A percentile compares a stretch with the other conserved stretches of the same genome.
phyloP scores from a whole-genome alignment of 1,284 basidiomycete genomes.

The Heterobasidion annosum region DNA sequence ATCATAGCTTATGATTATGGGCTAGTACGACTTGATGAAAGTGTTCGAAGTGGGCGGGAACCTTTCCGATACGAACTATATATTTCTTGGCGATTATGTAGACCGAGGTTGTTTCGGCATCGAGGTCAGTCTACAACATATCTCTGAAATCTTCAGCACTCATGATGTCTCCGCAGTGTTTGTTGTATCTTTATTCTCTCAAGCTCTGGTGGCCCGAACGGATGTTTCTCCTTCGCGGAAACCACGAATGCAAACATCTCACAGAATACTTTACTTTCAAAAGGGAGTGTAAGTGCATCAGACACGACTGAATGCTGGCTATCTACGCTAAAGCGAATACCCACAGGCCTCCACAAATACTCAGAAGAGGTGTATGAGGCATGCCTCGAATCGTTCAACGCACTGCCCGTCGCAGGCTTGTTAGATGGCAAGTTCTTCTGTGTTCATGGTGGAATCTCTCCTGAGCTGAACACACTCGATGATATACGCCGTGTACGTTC shows the following conservation, averaged over 20 bases:
- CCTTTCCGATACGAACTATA: conserved; percentile 81
- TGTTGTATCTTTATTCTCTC: conserved; percentile 83
- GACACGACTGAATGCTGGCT: not conserved
- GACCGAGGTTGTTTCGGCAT: conserved; percentile 96
- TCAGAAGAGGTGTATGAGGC: conserved; percentile 82
- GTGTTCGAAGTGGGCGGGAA: conserved; percentile 94
- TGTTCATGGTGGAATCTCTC: conserved; percentile 94
- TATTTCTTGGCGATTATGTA: conserved; percentile 98
- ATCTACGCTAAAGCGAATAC: not conserved
- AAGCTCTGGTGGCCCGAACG: conserved; percentile 94
- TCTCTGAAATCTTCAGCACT: not conserved
- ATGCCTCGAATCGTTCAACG: conserved; percentile 86
- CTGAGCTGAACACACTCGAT: conserved; percentile 76
- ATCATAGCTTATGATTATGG: conserved; percentile 7
- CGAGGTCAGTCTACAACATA: conserved; percentile 48
- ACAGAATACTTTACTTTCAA: conserved; percentile 98
- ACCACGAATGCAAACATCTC: conserved; percentile 95
- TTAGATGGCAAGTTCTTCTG: conserved; percentile 98
- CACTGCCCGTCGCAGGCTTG: conserved; percentile 85
- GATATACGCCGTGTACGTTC: conserved; percentile 67
- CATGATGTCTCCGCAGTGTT: conserved; percentile 42
- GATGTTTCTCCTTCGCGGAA: conserved; percentile 87
- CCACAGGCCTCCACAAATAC: conserved; percentile 88
- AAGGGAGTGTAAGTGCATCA: conserved; percentile 64
- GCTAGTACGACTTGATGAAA: conserved; percentile 95